Base-by-base conservation (phyloP, 441 rosid genomes). In the Bocquillonia castaneifolia region DNA sequence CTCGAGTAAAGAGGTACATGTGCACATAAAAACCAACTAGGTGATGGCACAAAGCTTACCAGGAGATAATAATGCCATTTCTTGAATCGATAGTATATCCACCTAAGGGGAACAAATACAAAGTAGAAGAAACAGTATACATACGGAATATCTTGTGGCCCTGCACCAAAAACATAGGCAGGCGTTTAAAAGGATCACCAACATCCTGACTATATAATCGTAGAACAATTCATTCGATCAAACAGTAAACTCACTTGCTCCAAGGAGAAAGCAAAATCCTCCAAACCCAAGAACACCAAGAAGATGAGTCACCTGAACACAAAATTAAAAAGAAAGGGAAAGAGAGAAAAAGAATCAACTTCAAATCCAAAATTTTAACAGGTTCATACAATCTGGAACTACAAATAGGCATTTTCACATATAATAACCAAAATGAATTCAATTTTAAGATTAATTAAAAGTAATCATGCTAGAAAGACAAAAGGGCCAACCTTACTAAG, bases 1-100 rank as follows among this genome's bases (percentile, higher is more conserved):
- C 13, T 60, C 32, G 9, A 22, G 52, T 29, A 2, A n/a, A 69
- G 6, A 32, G 28, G 20, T 18, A 6, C 39, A 20, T 52, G 48
- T 7, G 34, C 32, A 47, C 12, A 64, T 4, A 17, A 25, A 1
- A 31, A 28, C 48, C 23, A 63, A 51, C 13, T 48, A 69, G 56
- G 57, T 17, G 39, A 8, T 37, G 26, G 40, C 25, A n/a, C n/a
- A 40, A 55, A 78, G 67, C 78, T 84, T 84, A 93, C 99, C 88
- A 93, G 86, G 71, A 93, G 97, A 82, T 91, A 93, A 78, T 91
- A 93, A 76, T 93, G 99, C 99, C 93, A 88, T 77, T 93, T 93
- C 84, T 91, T 93, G 80, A 78, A 91, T 75, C 96, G 85, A 70
- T 93, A 93, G 78, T 93, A 91, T 62, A 93, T 88, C 99, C 99